Evolutionary conservation across 1,139 yeast species (phyloP).

Genomic region (Candida smagusa): DNA sequence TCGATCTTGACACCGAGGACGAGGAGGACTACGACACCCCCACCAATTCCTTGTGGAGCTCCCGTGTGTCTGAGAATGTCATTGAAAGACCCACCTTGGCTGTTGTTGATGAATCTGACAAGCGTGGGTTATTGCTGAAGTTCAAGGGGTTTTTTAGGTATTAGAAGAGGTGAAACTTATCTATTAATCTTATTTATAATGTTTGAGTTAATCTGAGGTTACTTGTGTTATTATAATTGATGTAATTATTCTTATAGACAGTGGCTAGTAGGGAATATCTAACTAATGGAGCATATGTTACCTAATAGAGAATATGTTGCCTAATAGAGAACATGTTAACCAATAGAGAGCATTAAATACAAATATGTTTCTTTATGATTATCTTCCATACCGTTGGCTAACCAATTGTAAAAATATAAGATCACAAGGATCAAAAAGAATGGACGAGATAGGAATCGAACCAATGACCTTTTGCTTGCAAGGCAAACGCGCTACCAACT

Average conservation of each 20-base stretch:
- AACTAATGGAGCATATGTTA: too few species aligned
- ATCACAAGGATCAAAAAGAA: slow-evolving; percentile 16
- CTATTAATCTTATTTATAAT: slow-evolving; percentile 3
- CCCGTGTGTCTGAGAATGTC: slow-evolving; percentile 4
- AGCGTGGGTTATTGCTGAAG: slow-evolving; percentile 30
- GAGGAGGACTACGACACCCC: slow-evolving; percentile 20
- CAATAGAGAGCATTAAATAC: too few species aligned
- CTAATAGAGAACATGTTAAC: too few species aligned
- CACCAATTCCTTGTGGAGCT: slow-evolving; percentile 20
- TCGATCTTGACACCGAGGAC: slow-evolving; percentile 6
- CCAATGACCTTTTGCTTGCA: slow-evolving; percentile 67
- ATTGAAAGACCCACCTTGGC: slow-evolving; percentile 8
- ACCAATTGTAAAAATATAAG: too few species aligned
- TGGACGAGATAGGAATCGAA: slow-evolving; percentile 69
- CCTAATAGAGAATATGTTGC: too few species aligned
- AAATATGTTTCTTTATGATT: too few species aligned
- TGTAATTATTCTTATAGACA: too few species aligned
- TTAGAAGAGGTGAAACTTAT: slow-evolving; percentile 9
- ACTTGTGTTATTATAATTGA: too few species aligned
- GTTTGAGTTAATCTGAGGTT: too few species aligned
- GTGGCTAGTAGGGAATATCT: too few species aligned
- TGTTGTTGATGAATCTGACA: slow-evolving; percentile 13
- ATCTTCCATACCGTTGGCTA: too few species aligned
- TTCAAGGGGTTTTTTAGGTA: slow-evolving; percentile 35
- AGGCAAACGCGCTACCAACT: slow-evolving; percentile 72